Conservation (phyloP, 306 rosid genomes). For the Malus asiatica region DNA sequence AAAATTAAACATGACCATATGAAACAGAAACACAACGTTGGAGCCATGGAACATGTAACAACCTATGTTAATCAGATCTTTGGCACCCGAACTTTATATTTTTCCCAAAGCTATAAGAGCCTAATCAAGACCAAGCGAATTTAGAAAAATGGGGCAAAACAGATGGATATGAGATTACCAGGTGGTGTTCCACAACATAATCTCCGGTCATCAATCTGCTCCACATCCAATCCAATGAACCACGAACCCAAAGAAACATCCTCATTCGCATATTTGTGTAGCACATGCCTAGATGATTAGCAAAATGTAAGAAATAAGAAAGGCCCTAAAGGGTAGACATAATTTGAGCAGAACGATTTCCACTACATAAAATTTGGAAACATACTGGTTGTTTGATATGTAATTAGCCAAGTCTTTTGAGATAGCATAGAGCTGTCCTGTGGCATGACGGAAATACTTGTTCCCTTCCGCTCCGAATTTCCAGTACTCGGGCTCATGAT, state of each 20-base stretch:
- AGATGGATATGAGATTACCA: slow-evolving; percentile 22
- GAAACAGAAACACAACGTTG: not conserved
- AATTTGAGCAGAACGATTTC: not conserved
- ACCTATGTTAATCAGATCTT: not conserved
- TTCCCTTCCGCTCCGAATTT: slow-evolving; percentile 57
- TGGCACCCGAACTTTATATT: not conserved
- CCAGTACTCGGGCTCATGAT: slow-evolving; percentile 59
- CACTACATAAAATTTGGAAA: not conserved
- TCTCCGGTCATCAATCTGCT: slow-evolving; percentile 55
- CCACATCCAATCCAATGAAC: slow-evolving; percentile 53
- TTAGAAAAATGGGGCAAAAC: not conserved
- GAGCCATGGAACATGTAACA: not conserved
- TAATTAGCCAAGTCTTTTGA: slow-evolving; percentile 46
- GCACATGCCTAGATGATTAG: slow-evolving; percentile 35
- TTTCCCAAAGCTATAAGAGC: not conserved
- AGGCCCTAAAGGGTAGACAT: not conserved
- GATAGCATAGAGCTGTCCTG: slow-evolving; percentile 54
- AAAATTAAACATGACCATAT: not conserved
- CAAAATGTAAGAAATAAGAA: not conserved
- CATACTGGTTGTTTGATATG: slow-evolving; percentile 49
- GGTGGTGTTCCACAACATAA: slow-evolving; percentile 63
- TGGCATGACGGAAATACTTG: slow-evolving; percentile 61
- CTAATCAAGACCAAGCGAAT: not conserved
- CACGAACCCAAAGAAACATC: slow-evolving; percentile 56
- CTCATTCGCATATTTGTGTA: slow-evolving; percentile 50